Conservation (phyloP, 2,329 filamentous ascomycete species). For the Pseudogymnoascus sp. region DNA sequence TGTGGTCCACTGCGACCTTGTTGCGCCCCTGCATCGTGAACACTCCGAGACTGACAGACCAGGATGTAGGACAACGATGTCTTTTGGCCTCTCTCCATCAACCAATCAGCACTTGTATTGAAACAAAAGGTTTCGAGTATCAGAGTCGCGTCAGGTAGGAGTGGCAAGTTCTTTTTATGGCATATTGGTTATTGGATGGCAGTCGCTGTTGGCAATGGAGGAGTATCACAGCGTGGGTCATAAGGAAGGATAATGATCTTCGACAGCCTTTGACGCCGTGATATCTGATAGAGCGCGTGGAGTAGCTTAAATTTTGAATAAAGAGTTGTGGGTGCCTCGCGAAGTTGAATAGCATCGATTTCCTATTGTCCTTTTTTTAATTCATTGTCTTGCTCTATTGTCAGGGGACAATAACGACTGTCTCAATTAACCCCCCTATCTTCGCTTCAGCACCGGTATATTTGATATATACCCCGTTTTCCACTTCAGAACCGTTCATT, state of each 20-base stretch:
- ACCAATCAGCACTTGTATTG: not conserved
- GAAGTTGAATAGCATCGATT: not conserved
- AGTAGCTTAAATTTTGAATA: not conserved
- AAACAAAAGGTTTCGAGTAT: slow-evolving; percentile 6
- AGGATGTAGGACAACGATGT: not conserved
- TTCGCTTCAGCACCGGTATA: slow-evolving; percentile 1
- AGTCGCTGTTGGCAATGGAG: not conserved
- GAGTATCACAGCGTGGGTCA: not conserved
- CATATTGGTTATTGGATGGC: not conserved
- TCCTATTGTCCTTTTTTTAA: not conserved
- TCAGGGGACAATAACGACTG: slow-evolving; percentile 4
- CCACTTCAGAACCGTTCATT: not conserved
- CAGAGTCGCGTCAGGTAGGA: not conserved
- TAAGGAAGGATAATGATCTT: not conserved
- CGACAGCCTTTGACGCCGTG: slow-evolving; percentile 1
- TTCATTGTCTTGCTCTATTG: not conserved
- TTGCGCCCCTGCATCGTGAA: not conserved
- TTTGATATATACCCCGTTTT: slow-evolving; percentile 7
- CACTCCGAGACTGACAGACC: not conserved
- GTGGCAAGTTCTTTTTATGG: slow-evolving; percentile 2
- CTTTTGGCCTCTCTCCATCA: not conserved
- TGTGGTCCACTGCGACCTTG: not conserved
- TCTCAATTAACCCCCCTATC: not conserved
- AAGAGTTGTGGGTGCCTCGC: slow-evolving; percentile 2
- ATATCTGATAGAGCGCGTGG: not conserved